Conservation (phyloP, 2,329 filamentous ascomycete species). For the Xylaria sp. region DNA sequence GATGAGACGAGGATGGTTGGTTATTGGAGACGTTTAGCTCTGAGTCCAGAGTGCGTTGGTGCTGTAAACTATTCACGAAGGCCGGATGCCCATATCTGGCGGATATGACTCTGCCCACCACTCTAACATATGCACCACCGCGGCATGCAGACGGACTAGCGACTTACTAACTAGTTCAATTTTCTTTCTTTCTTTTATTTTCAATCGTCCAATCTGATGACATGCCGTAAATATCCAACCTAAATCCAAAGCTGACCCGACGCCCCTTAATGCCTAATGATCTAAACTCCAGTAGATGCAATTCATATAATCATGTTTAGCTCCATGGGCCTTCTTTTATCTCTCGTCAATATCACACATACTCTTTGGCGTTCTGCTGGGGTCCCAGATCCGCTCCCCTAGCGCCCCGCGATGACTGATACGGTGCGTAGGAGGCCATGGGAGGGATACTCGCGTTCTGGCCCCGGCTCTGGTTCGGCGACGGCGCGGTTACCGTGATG, state of each 20-base stretch:
- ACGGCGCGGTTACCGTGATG: constrained; percentile 2
- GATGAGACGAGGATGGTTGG: too few species aligned
- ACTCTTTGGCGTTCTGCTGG: constrained; percentile 18
- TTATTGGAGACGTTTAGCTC: too few species aligned
- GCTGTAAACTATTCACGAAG: too few species aligned
- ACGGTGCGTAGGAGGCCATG: constrained; percentile 16
- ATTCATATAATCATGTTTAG: background rate
- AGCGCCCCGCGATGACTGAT: constrained; percentile 8
- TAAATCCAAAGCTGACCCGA: background rate
- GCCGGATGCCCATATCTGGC: too few species aligned
- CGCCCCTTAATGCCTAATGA: background rate
- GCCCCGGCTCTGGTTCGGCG: constrained; percentile 13
- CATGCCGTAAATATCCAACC: background rate
- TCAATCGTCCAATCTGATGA: too few species aligned
- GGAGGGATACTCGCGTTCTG: constrained; percentile 13
- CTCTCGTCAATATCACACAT: constrained; percentile 20
- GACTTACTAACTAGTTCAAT: too few species aligned
- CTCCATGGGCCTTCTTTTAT: background rate
- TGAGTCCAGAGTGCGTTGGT: too few species aligned
- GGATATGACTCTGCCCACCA: too few species aligned
- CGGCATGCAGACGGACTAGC: too few species aligned
- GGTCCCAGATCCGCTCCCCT: constrained; percentile 9
- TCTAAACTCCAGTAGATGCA: background rate
- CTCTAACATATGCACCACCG: too few species aligned
- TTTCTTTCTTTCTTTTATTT: too few species aligned